A percentile compares a stretch with the other conserved stretches of the same genome.
These are phyloP conservation scores for Theileria equi DNA, from an alignment of 169 alveolate genomes.

Conservation along the genomic window DNA sequence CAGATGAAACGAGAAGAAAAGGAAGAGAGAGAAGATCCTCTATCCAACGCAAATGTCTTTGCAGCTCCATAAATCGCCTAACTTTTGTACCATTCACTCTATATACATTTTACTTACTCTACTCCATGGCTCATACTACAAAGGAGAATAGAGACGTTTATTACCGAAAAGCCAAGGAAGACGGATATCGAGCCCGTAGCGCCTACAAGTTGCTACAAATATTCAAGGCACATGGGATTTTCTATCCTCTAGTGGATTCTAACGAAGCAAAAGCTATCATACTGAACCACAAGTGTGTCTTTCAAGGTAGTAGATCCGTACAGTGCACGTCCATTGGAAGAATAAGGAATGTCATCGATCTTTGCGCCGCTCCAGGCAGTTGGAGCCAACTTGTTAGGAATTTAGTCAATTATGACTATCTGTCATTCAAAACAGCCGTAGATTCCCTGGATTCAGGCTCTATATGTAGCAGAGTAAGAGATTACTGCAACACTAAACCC, in stretches of 20 bases:
- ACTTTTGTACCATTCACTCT: neutral
- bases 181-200: constrained; percentile 95
- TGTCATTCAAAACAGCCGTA: constrained; percentile 45
- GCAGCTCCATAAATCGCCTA: constrained; percentile 12
- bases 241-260: constrained; percentile 50
- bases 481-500: constrained; percentile 69
- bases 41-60: constrained; percentile 45
- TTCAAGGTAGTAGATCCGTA: neutral
- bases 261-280: constrained; percentile 8
- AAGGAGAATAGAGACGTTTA: constrained; percentile 93
- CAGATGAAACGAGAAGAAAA: constrained; percentile 14
- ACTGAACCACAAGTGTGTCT: neutral
- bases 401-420: constrained; percentile 47
- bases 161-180: constrained; percentile 96
- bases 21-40: constrained; percentile 47
- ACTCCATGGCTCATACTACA: constrained; percentile 86
- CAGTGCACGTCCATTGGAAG: constrained; percentile 50
- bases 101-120: neutral
- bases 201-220: constrained; percentile 93
- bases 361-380: constrained; percentile 99
- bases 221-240: constrained; percentile 87
- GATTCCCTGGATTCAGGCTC: constrained; percentile 37
- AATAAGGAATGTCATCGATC: constrained; percentile 87
- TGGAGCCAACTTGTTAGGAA: constrained; percentile 88
- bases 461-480: constrained; percentile 48